Base-by-base conservation (phyloP, 345 rosid genomes). In the Syzygium aqueum region DNA sequence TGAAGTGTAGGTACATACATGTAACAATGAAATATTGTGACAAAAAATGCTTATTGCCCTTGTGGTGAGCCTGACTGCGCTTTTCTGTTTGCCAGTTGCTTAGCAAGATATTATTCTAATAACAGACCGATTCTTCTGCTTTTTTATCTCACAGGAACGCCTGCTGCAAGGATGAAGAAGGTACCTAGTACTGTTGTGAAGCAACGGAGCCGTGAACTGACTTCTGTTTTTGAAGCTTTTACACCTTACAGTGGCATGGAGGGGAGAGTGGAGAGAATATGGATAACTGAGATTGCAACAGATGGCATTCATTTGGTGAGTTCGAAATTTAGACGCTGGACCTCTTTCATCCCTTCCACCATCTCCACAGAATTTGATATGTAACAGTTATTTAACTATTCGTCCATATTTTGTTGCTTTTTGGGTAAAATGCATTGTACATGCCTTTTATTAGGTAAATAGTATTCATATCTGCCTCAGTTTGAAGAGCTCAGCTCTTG, bases 131-230 rank as follows among this genome's bases (percentile, higher is more conserved):
- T n/a, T 84, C 15, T 49, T 46, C 16, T 67, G 80, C 37, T 49
- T 50, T 54, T 86, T 89, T 80, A 77, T 53, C 88, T 86, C 85
- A 85, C 89, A 95, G 99, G 99, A 84, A 97, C 98, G 11, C 98
- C 99, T 90, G 99, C 99, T 83, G 98, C 99, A 77, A 95, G 97
- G 91, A 97, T 96, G 99, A 97, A 97, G 90, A 97, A 96, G 89
- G 96, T 96, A 84, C 98, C 92, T 49, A 96, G 99, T 90, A 92
- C 91, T 57, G 53, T 89, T 85, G 98, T 95, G 91, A 96, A 97
- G 94, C 93, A 93, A 82, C 95, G 97, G 56, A 96, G 99, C 91
- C 98, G 98, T 88, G 96, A 97, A 90, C 90, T 97, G 92, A 96
- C 99, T 57, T 91, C 93, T 85, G 92, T 94, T 84, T 96, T 97